Evolutionary conservation across 306 rosid genomes (phyloP).

Genomic region (Pyrus pyrifolia): DNA sequence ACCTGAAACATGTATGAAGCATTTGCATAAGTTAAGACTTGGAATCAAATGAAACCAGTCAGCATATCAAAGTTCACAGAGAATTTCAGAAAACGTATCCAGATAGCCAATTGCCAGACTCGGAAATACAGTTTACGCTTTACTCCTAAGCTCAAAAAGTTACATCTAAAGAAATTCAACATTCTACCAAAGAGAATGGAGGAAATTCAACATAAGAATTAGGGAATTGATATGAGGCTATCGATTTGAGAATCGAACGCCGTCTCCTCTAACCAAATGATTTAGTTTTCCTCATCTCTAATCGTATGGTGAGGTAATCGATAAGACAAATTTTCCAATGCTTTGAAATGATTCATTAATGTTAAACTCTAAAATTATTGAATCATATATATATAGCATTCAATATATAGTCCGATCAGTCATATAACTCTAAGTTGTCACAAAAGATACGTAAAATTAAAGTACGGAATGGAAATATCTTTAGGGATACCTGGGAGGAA

Average conservation of each 20-base stretch:
- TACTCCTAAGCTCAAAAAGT: background rate
- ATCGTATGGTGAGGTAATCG: background rate
- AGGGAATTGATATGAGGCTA: background rate
- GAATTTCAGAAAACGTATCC: background rate
- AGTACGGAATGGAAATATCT: background rate
- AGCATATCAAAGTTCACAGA: background rate
- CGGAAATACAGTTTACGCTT: background rate
- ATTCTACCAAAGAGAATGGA: too few relatives aligned
- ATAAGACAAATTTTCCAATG: background rate
- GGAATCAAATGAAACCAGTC: background rate
- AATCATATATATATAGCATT: background rate
- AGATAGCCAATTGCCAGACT: background rate
- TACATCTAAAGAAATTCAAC: background rate
- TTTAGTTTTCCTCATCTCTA: background rate
- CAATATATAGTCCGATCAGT: background rate
- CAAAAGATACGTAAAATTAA: background rate
- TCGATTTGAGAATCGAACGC: background rate
- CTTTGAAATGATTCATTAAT: background rate
- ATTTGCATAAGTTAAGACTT: background rate
- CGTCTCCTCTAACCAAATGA: background rate
- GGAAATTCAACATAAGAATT: background rate
- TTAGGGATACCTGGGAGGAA: constrained; percentile 77
- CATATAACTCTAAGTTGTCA: background rate
- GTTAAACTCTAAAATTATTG: background rate
- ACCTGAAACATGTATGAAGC: background rate